A percentile compares a stretch with the other conserved stretches of the same genome.
Evolutionary conservation across 2,329 filamentous ascomycete genomes (phyloP).

Genomic region (Beauveria scarabaeidicola): DNA sequence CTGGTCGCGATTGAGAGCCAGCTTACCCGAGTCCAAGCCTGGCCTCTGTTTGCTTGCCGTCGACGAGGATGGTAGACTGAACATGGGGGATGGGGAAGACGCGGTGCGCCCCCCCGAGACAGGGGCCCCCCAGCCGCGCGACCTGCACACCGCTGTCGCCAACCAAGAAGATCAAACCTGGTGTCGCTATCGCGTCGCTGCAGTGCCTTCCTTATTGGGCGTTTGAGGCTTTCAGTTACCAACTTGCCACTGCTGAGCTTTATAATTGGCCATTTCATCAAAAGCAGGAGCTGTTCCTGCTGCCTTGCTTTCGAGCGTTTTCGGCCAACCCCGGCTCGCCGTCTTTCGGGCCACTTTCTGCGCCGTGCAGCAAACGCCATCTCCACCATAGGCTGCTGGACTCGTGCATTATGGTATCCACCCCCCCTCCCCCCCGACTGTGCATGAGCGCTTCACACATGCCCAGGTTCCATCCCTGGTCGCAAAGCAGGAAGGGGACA

Average conservation of each 20-base stretch:
- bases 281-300: conserved; percentile 36
- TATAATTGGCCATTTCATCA: conserved; percentile 46
- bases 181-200: conserved; percentile 27
- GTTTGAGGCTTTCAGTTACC: conserved; percentile 32
- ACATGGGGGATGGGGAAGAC: conserved; percentile 13
- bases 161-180: conserved; percentile 8
- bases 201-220: conserved; percentile 43
- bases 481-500: not conserved
- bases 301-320: conserved; percentile 43
- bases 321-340: conserved; percentile 29
- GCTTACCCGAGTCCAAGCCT: not conserved
- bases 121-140: not conserved
- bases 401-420: conserved; percentile 7
- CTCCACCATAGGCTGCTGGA: conserved; percentile 12
- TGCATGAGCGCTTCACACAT: conserved; percentile 8
- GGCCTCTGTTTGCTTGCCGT: not conserved
- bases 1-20: conserved; percentile 2
- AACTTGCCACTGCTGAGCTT: conserved; percentile 20
- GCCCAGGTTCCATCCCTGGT: not conserved
- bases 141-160: conserved; percentile 14
- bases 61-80: not conserved
- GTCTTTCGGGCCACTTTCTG: not conserved
- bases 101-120: conserved; percentile 18
- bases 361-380: conserved; percentile 8
- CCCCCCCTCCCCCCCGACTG: not conserved